Percentiles rank a stretch among this genome's conserved stretches.
These are phyloP conservation scores for Rhizophora apiculata DNA, from an alignment of 345 rosid genomes.

Conservation along the genomic window DNA sequence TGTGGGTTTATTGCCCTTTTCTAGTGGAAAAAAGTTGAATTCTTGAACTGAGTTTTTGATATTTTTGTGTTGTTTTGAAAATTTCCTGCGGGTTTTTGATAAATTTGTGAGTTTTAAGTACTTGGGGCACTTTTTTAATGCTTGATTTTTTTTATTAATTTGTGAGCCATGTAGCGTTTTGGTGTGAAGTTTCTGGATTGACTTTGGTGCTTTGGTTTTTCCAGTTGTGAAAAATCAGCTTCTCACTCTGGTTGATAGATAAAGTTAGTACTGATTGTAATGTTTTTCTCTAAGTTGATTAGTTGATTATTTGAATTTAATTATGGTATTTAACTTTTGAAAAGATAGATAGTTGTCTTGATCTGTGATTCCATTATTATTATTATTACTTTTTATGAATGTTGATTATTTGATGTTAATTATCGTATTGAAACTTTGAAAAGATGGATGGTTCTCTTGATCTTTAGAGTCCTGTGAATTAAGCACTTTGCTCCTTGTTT, in stretches of 20 bases:
- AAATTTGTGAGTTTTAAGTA: neutral
- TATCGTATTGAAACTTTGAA: too few relatives aligned
- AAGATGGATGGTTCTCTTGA: neutral
- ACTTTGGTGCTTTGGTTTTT: neutral
- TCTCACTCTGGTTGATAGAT: too few relatives aligned
- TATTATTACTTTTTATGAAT: too few relatives aligned
- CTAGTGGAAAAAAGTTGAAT: neutral
- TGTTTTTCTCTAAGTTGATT: too few relatives aligned
- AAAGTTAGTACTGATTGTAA: too few relatives aligned
- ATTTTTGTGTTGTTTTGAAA: neutral
- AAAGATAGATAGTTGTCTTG: neutral
- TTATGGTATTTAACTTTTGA: too few relatives aligned
- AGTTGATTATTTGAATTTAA: too few relatives aligned
- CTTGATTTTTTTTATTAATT: neutral
- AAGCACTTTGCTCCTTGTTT: too few relatives aligned
- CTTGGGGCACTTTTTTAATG: neutral
- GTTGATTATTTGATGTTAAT: too few relatives aligned
- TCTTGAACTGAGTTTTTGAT: slow-evolving; percentile 5
- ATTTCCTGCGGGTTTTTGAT: neutral
- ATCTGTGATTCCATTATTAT: neutral
- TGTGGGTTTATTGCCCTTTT: neutral
- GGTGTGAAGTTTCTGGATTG: slow-evolving; percentile 7
- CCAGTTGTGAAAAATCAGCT: neutral
- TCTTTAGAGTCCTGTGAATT: neutral
- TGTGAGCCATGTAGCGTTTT: neutral